A percentile compares a stretch with the other conserved stretches of the same genome.
Evolutionary conservation across 768 basidiomycete genomes (phyloP).

Genomic region (Serendipita sp.): DNA sequence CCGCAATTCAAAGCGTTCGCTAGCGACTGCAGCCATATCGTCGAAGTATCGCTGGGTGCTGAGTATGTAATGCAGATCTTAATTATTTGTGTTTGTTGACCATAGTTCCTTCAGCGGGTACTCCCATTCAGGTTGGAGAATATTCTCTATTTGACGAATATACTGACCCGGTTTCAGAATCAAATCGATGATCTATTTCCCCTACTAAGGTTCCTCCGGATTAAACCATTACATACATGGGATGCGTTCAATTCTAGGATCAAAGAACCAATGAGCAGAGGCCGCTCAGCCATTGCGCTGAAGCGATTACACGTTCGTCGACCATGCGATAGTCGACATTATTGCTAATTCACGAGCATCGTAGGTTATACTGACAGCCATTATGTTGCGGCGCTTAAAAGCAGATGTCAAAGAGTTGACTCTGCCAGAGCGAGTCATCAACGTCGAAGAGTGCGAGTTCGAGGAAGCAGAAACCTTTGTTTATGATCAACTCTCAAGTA

Average conservation of each 20-base stretch:
- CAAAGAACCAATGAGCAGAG: constrained; percentile 60
- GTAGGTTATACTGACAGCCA: constrained; percentile 61
- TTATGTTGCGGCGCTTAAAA: constrained; percentile 87
- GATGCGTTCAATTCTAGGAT: constrained; percentile 65
- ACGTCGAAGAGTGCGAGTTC: constrained; percentile 64
- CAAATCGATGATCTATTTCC: constrained; percentile 80
- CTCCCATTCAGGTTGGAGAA: constrained; percentile 33
- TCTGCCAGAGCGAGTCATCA: constrained; percentile 58
- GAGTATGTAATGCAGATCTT: constrained; percentile 21
- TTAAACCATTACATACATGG: constrained; percentile 71
- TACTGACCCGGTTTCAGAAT: constrained; percentile 44
- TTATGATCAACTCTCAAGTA: constrained; percentile 54
- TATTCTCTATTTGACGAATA: constrained; percentile 6
- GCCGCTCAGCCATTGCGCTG: constrained; percentile 49
- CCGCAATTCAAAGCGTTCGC: constrained; percentile 47
- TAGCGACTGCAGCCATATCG: constrained; percentile 63
- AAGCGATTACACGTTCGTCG: constrained; percentile 58
- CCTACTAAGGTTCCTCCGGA: constrained; percentile 72
- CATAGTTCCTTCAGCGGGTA: constrained; percentile 34
- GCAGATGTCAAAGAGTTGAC: constrained; percentile 39
- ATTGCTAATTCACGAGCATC: background rate
- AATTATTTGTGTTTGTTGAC: background rate
- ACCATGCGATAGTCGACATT: background rate
- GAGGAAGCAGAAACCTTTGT: constrained; percentile 62
- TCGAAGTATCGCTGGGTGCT: constrained; percentile 77